Percentiles rank a stretch among this genome's conserved stretches.
phyloP scores from a whole-genome alignment of 129 eudicot genomes.

The Scalesia atractyloides region DNA sequence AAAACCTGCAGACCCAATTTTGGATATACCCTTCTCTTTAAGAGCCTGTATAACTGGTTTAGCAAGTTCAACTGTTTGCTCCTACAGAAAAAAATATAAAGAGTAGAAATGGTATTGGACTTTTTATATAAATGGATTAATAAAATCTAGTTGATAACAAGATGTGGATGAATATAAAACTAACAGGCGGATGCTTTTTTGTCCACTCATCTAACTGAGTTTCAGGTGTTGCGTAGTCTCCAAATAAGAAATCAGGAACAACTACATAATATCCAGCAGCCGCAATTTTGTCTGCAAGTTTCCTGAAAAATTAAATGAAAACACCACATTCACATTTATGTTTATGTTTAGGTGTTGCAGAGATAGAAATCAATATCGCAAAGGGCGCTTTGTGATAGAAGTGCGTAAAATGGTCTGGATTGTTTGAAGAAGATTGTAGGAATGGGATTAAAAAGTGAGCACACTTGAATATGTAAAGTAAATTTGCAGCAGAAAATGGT shows the following conservation, averaged over 20 bases:
- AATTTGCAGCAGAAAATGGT: too few relatives aligned
- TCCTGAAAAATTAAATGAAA: conserved; percentile 39
- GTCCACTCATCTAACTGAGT: conserved; percentile 45
- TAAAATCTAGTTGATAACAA: neutral
- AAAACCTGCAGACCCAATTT: conserved; percentile 77
- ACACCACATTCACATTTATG: neutral
- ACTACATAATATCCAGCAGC: conserved; percentile 70
- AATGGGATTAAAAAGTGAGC: too few relatives aligned
- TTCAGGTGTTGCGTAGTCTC: conserved; percentile 41
- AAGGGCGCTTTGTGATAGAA: too few relatives aligned
- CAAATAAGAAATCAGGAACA: conserved; percentile 66
- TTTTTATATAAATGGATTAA: neutral
- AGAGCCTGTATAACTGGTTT: conserved; percentile 47
- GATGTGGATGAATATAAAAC: conserved; percentile 26
- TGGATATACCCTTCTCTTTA: conserved; percentile 58
- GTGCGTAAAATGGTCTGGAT: too few relatives aligned
- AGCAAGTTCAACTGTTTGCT: conserved; percentile 7
- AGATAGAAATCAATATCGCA: too few relatives aligned
- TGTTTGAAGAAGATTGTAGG: too few relatives aligned
- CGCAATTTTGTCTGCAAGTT: conserved; percentile 68
- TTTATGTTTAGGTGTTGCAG: too few relatives aligned
- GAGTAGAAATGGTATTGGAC: neutral
- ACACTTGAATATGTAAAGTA: too few relatives aligned
- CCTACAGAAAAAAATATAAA: conserved; percentile 5
- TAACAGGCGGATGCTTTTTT: conserved; percentile 55